phyloP scores from a whole-genome alignment of 139 green algal species.

The Dunaliella primolecta region DNA sequence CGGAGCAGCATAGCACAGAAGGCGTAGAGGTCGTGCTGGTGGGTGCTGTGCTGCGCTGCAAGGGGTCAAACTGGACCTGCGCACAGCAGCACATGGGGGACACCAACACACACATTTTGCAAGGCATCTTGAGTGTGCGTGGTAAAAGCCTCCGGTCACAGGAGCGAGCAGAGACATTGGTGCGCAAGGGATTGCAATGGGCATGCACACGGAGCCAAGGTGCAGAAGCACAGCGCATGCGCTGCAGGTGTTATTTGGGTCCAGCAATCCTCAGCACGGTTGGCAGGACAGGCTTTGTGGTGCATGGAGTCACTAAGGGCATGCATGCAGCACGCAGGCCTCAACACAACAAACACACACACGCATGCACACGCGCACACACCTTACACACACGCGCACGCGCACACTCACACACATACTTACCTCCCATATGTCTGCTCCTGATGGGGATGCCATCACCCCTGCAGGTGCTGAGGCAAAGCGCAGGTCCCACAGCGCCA shows the following conservation, averaged over 20 bases:
- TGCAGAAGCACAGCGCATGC: too few species aligned
- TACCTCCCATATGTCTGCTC: conserved; percentile 49
- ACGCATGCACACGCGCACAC: not conserved
- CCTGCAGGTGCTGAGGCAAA: conserved; percentile 26
- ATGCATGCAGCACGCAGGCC: too few species aligned
- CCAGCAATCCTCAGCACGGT: too few species aligned
- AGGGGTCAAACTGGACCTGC: conserved; percentile 34
- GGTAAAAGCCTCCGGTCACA: too few species aligned
- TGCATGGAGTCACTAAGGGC: too few species aligned
- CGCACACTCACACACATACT: not conserved
- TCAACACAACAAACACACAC: not conserved
- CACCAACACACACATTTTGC: not conserved
- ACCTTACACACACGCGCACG: not conserved
- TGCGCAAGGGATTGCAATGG: too few species aligned
- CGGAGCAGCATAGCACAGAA: conserved; percentile 44
- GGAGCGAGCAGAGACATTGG: too few species aligned
- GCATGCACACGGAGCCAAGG: too few species aligned
- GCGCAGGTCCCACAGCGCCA: conserved; percentile 61
- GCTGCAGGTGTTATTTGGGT: too few species aligned
- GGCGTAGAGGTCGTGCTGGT: conserved; percentile 6
- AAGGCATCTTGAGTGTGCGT: too few species aligned
- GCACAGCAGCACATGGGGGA: not conserved
- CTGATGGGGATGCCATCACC: not conserved
- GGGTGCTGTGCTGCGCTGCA: not conserved
- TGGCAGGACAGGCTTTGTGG: too few species aligned